Base-by-base conservation (phyloP, 805 yeast genomes). In the Candida odintsovae region DNA sequence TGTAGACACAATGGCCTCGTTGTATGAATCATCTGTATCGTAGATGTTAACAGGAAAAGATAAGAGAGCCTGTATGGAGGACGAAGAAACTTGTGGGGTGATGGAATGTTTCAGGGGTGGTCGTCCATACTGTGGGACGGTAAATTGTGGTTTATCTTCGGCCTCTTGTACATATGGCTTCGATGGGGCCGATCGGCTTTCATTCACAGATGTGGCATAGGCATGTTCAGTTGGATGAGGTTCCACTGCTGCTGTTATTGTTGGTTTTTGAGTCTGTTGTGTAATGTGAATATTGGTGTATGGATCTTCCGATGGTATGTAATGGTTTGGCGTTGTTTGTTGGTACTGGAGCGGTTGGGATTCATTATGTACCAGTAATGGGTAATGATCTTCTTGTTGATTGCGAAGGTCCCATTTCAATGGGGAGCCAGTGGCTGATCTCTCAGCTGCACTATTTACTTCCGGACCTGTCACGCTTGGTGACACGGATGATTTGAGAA, bases 61-160 rank as follows among this genome's bases (percentile, higher is more conserved):
- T 2, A 55, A 38, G 6, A 55, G 48, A 0, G 54, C 60, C 11
- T 55, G 25, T 5, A 59, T 51, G 5, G 56, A 37, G 4, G 56
- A 56, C 16, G 36, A 33, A 33, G 36, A 33, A 3, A 7, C 36
- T n/a, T 28, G 31, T 16, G 20, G 16, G 13, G 4, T 12, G 8
- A 7, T 25, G 22, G 35, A 13, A 15, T 18, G 35, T 29, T 15
- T 20, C 5, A 13, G 37, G 18, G 29, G 46, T 25, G 4, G 38
- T 20, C 35, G 44, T 13, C 26, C 42, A 21, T 23, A 26, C 16
- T 40, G 38, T 9, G 16, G 43, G 16, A 11, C 7, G 20, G 11
- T 33, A 16, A 33, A 18, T 12, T 33, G 20, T 12, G 36, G 6
- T 4, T 28, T 28, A n/a, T 28, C 36, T 5, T 33, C 12, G 9